Percentiles rank a stretch among this genome's conserved stretches.
Evolutionary conservation across 208 protist genomes (phyloP).

Genomic region (Acanthamoeba sp.): DNA sequence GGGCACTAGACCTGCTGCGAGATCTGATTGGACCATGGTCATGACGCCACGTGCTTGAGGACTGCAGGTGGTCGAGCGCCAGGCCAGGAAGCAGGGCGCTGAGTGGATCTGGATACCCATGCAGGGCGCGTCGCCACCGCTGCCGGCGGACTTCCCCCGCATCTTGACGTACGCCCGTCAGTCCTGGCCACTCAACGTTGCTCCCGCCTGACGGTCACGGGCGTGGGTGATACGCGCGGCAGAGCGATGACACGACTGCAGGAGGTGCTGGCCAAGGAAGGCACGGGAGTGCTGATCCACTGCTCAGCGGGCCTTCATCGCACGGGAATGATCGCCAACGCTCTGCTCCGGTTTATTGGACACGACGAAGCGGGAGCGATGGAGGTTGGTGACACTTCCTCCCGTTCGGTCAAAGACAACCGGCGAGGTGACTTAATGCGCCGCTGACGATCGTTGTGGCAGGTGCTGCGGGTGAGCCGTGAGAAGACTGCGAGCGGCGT

Average conservation of each 20-base stretch:
- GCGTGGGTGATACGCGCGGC: neutral
- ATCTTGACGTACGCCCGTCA: neutral
- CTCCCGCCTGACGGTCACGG: no score
- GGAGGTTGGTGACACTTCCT: neutral
- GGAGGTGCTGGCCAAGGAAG: constrained; percentile 16
- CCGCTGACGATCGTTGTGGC: no score
- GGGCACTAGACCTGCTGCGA: no score
- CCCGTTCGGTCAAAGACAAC: neutral
- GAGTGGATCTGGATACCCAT: constrained; percentile 28
- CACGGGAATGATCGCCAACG: constrained; percentile 56
- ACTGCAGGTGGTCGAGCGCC: neutral
- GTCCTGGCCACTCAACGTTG: neutral
- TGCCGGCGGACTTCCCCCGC: neutral
- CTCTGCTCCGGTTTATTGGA: constrained; percentile 34
- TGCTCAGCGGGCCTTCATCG: constrained; percentile 30
- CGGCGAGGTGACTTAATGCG: no score
- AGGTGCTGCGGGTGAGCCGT: constrained; percentile 26
- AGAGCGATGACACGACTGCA: constrained; percentile 11
- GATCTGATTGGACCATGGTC: no score
- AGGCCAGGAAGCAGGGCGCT: neutral
- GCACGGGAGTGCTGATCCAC: constrained; percentile 23
- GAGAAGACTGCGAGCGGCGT: constrained; percentile 23
- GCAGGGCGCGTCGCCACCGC: neutral
- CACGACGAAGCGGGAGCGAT: neutral
- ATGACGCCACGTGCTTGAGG: neutral